Percentiles rank a stretch among this genome's conserved stretches.
phyloP scores from a whole-genome alignment of 768 basidiomycete species.

The Atractiella rhizophila region DNA sequence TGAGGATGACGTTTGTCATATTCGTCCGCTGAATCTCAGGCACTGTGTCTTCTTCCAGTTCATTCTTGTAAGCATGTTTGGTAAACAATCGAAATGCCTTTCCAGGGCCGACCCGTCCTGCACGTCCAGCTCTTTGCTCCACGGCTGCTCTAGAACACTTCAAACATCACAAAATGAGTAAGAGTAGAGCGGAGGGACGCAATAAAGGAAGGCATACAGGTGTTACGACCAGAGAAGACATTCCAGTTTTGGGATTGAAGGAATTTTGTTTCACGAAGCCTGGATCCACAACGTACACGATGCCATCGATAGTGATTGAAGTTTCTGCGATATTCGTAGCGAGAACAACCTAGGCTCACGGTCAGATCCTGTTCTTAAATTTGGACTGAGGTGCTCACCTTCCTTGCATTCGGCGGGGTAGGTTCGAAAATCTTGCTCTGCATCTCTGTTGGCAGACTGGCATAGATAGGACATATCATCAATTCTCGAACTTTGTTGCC shows the following conservation, averaged over 20 bases:
- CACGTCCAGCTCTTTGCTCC: slow-evolving; percentile 85
- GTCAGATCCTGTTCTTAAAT: neutral
- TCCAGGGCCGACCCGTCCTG: slow-evolving; percentile 90
- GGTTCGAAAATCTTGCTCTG: slow-evolving; percentile 99
- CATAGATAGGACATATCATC: slow-evolving; percentile 91
- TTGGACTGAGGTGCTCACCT: slow-evolving; percentile 23
- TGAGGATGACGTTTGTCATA: slow-evolving; percentile 73
- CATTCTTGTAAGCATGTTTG: slow-evolving; percentile 91
- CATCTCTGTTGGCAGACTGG: slow-evolving; percentile 97
- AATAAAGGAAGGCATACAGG: slow-evolving; percentile 36
- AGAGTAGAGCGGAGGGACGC: neutral
- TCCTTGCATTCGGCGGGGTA: slow-evolving; percentile 81
- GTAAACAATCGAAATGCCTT: slow-evolving; percentile 97
- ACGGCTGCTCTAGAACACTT: slow-evolving; percentile 93
- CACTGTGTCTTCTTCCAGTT: slow-evolving; percentile 85
- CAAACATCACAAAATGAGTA: slow-evolving; percentile 2
- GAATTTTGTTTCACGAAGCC: slow-evolving; percentile 99
- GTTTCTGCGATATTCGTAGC: slow-evolving; percentile 99
- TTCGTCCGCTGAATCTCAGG: slow-evolving; percentile 99
- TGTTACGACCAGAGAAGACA: slow-evolving; percentile 88
- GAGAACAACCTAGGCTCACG: slow-evolving; percentile 39
- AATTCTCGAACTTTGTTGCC: slow-evolving; percentile 90
- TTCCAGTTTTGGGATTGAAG: slow-evolving; percentile 92
- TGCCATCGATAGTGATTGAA: slow-evolving; percentile 95
- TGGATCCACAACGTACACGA: slow-evolving; percentile 96